These are phyloP conservation scores for Lachnellula arida DNA, from an alignment of 2,329 filamentous ascomycete species.

Conservation along the genomic window DNA sequence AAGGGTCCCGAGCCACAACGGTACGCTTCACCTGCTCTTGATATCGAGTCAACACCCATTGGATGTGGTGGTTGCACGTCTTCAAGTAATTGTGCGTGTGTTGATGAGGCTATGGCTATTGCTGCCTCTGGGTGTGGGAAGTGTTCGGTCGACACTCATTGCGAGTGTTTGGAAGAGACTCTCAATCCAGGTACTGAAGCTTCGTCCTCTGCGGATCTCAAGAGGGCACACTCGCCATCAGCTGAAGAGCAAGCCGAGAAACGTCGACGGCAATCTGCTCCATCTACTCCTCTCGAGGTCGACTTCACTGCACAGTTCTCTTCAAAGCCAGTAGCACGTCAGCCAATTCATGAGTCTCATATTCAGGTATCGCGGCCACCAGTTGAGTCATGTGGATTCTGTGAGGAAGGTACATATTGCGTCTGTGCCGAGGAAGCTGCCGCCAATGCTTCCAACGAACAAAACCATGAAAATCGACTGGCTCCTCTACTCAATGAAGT, in stretches of 20 bases:
- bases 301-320: conserved; percentile 69
- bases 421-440: conserved; percentile 64
- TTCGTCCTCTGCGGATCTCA: conserved; percentile 20
- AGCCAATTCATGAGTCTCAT: conserved; percentile 23
- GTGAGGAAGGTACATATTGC: conserved; percentile 75
- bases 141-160: conserved; percentile 58
- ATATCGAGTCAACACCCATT: conserved; percentile 26
- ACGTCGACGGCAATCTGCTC: conserved; percentile 47
- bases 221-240: conserved; percentile 30
- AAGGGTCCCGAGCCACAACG: conserved; percentile 19
- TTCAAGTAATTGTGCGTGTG: conserved; percentile 52
- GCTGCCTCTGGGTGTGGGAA: conserved; percentile 57
- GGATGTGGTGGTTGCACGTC: conserved; percentile 54
- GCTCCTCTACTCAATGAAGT: conserved; percentile 44
- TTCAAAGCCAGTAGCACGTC: conserved; percentile 31
- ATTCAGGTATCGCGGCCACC: conserved; percentile 34
- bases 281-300: conserved; percentile 53
- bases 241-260: conserved; percentile 42
- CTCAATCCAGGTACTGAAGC: conserved; percentile 17
- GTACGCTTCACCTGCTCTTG: conserved; percentile 23
- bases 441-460: conserved; percentile 31
- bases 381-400: conserved; percentile 75
- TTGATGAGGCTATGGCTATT: conserved; percentile 53
- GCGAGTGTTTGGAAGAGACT: conserved; percentile 53
- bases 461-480: conserved; percentile 30